These are phyloP conservation scores for Gilbertella persicaria DNA, from an alignment of 371 early-diverging fungal species.

Conservation along the genomic window DNA sequence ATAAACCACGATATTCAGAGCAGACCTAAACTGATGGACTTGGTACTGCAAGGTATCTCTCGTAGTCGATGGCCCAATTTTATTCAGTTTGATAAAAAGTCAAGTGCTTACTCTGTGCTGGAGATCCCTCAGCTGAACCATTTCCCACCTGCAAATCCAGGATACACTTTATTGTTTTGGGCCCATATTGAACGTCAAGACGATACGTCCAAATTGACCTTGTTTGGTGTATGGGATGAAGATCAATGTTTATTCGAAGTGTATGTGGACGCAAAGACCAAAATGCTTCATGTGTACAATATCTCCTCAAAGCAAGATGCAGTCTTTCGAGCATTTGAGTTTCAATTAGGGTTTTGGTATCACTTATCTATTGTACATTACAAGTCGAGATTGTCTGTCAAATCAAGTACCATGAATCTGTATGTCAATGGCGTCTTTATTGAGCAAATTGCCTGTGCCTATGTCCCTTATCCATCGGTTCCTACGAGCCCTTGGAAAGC, in stretches of 20 bases:
- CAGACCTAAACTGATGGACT: slow-evolving; percentile 41
- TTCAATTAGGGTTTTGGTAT: slow-evolving; percentile 69
- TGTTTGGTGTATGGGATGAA: slow-evolving; percentile 58
- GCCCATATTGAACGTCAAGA: slow-evolving; percentile 67
- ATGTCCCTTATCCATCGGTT: slow-evolving; percentile 51
- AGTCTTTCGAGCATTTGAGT: slow-evolving; percentile 53
- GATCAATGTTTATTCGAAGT: slow-evolving; percentile 42
- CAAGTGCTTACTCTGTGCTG: slow-evolving; percentile 40
- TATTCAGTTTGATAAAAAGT: slow-evolving; percentile 61
- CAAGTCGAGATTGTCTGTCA: slow-evolving; percentile 56
- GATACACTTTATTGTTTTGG: slow-evolving; percentile 71
- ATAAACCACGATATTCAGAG: slow-evolving; percentile 7
- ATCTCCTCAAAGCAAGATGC: slow-evolving; percentile 45
- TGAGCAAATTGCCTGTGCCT: slow-evolving; percentile 62
- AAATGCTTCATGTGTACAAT: slow-evolving; percentile 55
- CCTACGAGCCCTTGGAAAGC: slow-evolving; percentile 31
- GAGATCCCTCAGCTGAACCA: slow-evolving; percentile 37
- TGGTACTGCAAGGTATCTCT: slow-evolving; percentile 61
- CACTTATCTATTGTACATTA: slow-evolving; percentile 73
- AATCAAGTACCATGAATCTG: slow-evolving; percentile 57
- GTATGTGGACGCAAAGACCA: slow-evolving; percentile 51
- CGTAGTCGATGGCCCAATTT: slow-evolving; percentile 71
- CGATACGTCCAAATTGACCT: slow-evolving; percentile 39
- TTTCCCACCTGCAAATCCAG: slow-evolving; percentile 59
- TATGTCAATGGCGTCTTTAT: slow-evolving; percentile 67